Percentiles rank a stretch among this genome's conserved stretches.
phyloP scores from a whole-genome alignment of 1,284 basidiomycete genomes.

The Coniophora puteana region DNA sequence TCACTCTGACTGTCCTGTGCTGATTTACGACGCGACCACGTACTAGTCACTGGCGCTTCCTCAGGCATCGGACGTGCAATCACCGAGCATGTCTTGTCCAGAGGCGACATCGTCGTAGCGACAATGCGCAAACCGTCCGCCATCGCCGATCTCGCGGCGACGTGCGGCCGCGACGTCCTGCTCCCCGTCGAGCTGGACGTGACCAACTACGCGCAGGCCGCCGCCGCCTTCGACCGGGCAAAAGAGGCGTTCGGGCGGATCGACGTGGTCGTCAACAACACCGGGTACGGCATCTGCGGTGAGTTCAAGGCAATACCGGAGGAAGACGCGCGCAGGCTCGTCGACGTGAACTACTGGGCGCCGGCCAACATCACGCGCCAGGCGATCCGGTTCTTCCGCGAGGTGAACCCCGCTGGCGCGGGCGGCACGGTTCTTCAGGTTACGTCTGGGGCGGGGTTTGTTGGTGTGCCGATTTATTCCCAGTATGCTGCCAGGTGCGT shows the following conservation, averaged over 20 bases:
- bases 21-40: not conserved
- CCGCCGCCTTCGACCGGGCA: constrained; percentile 21
- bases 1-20: constrained; percentile 1
- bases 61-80: constrained; percentile 25
- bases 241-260: constrained; percentile 20
- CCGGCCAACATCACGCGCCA: constrained; percentile 25
- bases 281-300: constrained; percentile 21
- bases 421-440: constrained; percentile 21
- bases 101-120: constrained; percentile 28
- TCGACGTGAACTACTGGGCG: constrained; percentile 32
- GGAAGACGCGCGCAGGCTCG: constrained; percentile 19
- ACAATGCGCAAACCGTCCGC: constrained; percentile 24
- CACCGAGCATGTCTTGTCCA: constrained; percentile 21
- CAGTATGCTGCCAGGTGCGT: constrained; percentile 20
- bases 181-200: constrained; percentile 27
- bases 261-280: constrained; percentile 35
- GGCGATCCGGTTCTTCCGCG: constrained; percentile 23
- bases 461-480: constrained; percentile 18
- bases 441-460: constrained; percentile 21
- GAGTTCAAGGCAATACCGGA: constrained; percentile 28
- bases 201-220: constrained; percentile 14
- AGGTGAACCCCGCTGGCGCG: constrained; percentile 24
- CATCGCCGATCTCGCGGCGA: constrained; percentile 19
- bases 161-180: constrained; percentile 18
- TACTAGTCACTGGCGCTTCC: constrained; percentile 27